These are phyloP conservation scores for Sugiyamaella neomexicana DNA, from an alignment of 1,139 yeast genomes.

Conservation along the genomic window DNA sequence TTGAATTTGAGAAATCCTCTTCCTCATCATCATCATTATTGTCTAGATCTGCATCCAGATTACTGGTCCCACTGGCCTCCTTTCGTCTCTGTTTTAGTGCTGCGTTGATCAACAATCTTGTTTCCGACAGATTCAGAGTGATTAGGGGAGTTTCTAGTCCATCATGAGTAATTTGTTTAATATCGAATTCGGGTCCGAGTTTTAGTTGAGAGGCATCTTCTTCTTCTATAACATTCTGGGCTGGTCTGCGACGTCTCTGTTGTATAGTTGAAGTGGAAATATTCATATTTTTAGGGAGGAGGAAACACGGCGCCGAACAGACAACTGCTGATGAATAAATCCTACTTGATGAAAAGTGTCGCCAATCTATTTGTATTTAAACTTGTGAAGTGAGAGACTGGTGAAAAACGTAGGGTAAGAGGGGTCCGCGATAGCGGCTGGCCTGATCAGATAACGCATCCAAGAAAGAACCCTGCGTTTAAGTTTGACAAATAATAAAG, in stretches of 20 bases:
- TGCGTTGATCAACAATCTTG: slow-evolving; percentile 84
- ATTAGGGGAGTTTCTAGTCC: slow-evolving; percentile 77
- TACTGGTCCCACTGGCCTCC: slow-evolving; percentile 47
- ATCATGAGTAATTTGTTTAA: slow-evolving; percentile 74
- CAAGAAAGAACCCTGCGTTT: too few species aligned
- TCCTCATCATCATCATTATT: slow-evolving; percentile 45
- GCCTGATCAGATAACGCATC: too few species aligned
- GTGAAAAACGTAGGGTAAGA: slow-evolving; percentile 9
- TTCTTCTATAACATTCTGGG: slow-evolving; percentile 57
- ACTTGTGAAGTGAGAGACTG: not conserved
- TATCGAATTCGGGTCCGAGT: slow-evolving; percentile 89
- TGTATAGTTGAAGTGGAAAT: slow-evolving; percentile 87
- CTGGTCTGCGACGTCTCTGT: slow-evolving; percentile 75
- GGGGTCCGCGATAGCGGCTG: not conserved
- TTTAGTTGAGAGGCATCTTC: slow-evolving; percentile 87
- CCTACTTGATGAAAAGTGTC: slow-evolving; percentile 11
- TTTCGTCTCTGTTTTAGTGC: slow-evolving; percentile 78
- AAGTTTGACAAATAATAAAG: too few species aligned
- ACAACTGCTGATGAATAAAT: not conserved
- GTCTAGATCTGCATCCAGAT: slow-evolving; percentile 36
- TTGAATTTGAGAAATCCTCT: slow-evolving; percentile 43
- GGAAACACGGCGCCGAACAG: not conserved
- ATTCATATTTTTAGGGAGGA: slow-evolving; percentile 54
- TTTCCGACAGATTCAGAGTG: slow-evolving; percentile 84
- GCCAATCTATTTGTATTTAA: not conserved